These are phyloP conservation scores for Marasmius sp. DNA, from an alignment of 1,284 basidiomycete species.

Conservation along the genomic window DNA sequence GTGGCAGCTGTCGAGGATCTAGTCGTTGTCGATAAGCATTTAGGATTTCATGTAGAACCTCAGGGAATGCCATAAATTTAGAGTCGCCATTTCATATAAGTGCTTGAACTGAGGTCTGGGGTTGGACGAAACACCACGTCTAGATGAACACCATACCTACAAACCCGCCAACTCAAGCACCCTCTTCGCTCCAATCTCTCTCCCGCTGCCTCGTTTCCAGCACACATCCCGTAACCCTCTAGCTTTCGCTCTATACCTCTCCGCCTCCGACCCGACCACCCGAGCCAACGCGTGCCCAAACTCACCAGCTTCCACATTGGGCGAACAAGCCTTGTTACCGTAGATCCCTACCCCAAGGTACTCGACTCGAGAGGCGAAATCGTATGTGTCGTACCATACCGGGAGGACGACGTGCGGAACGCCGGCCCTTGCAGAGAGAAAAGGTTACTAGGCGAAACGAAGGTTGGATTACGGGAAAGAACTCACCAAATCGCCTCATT, in stretches of 20 bases:
- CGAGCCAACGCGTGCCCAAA: slow-evolving; percentile 8
- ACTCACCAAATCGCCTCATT: slow-evolving; percentile 13
- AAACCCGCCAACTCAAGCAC: too few relatives aligned
- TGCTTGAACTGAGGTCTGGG: too few relatives aligned
- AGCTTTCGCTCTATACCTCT: background rate
- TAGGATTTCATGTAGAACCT: too few relatives aligned
- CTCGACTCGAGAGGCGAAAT: slow-evolving; percentile 10
- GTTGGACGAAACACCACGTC: too few relatives aligned
- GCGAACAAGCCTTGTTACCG: slow-evolving; percentile 8
- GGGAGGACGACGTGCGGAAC: slow-evolving; percentile 13
- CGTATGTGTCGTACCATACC: slow-evolving; percentile 16
- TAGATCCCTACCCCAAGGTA: slow-evolving; percentile 12
- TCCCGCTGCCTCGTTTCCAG: too few relatives aligned
- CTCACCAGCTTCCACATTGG: slow-evolving; percentile 6
- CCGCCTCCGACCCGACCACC: background rate
- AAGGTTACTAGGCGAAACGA: background rate
- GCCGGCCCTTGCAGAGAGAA: slow-evolving; percentile 4
- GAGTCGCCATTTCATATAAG: too few relatives aligned
- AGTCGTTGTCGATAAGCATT: too few relatives aligned
- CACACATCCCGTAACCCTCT: too few relatives aligned
- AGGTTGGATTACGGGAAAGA: background rate
- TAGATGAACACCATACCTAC: too few relatives aligned
- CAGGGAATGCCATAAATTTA: too few relatives aligned
- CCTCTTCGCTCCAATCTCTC: too few relatives aligned
- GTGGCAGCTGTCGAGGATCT: too few relatives aligned